Evolutionary conservation across 2,329 filamentous ascomycete genomes (phyloP).

Genomic region (Saccharata proteae): DNA sequence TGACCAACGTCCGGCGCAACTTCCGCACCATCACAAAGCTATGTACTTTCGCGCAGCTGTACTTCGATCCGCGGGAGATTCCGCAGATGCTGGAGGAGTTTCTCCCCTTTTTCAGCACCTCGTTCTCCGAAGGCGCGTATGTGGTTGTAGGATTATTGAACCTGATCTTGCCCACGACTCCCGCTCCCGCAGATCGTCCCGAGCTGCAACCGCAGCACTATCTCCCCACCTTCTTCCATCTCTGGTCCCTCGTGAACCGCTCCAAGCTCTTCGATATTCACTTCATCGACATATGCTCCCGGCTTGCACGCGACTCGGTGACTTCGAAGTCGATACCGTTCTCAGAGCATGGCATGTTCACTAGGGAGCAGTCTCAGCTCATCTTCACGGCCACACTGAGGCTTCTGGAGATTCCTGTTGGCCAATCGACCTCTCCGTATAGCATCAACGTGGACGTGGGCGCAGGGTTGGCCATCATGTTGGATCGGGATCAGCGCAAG

Average conservation of each 20-base stretch:
- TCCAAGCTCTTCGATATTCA: slow-evolving; percentile 79
- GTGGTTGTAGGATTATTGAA: slow-evolving; percentile 85
- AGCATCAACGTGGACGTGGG: slow-evolving; percentile 66
- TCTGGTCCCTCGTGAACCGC: slow-evolving; percentile 87
- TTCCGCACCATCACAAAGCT: slow-evolving; percentile 72
- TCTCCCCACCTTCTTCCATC: slow-evolving; percentile 86
- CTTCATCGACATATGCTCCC: slow-evolving; percentile 81
- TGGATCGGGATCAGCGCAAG: slow-evolving; percentile 89
- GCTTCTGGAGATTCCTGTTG: slow-evolving; percentile 88
- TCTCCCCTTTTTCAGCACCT: slow-evolving; percentile 67
- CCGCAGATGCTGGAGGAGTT: slow-evolving; percentile 51
- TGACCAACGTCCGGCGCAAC: slow-evolving; percentile 51
- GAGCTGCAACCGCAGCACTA: slow-evolving; percentile 81
- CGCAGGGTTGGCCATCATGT: slow-evolving; percentile 69
- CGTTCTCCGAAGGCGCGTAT: slow-evolving; percentile 82
- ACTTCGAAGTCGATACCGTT: slow-evolving; percentile 65
- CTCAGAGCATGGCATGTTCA: slow-evolving; percentile 80
- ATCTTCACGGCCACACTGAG: slow-evolving; percentile 87
- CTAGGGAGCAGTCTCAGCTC: slow-evolving; percentile 77
- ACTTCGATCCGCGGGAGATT: slow-evolving; percentile 82
- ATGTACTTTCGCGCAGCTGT: slow-evolving; percentile 78
- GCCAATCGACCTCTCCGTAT: slow-evolving; percentile 89
- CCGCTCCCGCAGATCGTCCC: slow-evolving; percentile 56
- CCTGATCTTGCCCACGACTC: slow-evolving; percentile 72
- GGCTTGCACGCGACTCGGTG: slow-evolving; percentile 74